Evolutionary conservation across 2,329 filamentous ascomycete genomes (phyloP).

Genomic region (Colletotrichum caudatum): DNA sequence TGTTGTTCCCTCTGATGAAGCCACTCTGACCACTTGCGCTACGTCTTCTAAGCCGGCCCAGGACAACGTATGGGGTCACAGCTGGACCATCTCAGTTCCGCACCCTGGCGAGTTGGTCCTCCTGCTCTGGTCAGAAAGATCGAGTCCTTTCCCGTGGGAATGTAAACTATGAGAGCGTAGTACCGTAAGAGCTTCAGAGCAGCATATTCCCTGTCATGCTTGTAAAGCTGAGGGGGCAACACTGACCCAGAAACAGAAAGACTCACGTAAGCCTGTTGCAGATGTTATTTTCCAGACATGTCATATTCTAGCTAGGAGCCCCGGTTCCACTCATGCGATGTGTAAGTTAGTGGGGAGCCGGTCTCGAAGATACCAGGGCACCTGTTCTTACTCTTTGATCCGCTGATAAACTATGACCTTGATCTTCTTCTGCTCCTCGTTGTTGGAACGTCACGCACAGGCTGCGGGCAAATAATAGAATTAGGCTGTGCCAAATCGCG

Average conservation of each 20-base stretch:
- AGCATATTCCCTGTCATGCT: no score
- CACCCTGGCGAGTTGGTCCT: not conserved
- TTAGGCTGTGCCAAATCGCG: not conserved
- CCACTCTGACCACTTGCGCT: not conserved
- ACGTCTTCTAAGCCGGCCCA: not conserved
- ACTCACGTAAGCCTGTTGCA: not conserved
- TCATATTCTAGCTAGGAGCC: not conserved
- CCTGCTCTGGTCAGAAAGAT: not conserved
- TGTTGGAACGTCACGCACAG: not conserved
- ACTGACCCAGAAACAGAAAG: not conserved
- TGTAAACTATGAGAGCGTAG: no score
- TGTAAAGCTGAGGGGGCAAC: no score
- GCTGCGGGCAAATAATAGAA: not conserved
- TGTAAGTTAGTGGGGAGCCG: not conserved
- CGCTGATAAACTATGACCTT: not conserved
- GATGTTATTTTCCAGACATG: not conserved
- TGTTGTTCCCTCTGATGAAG: constrained; percentile 1
- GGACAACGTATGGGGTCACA: no score
- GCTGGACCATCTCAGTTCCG: not conserved
- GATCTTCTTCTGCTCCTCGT: not conserved
- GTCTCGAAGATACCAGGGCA: no score
- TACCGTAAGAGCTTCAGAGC: no score
- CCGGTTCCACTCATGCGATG: not conserved
- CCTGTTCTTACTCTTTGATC: not conserved
- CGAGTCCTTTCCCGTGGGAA: not conserved